Base-by-base conservation (phyloP, 257 asterid species). In the Ligustrum vulgare region DNA sequence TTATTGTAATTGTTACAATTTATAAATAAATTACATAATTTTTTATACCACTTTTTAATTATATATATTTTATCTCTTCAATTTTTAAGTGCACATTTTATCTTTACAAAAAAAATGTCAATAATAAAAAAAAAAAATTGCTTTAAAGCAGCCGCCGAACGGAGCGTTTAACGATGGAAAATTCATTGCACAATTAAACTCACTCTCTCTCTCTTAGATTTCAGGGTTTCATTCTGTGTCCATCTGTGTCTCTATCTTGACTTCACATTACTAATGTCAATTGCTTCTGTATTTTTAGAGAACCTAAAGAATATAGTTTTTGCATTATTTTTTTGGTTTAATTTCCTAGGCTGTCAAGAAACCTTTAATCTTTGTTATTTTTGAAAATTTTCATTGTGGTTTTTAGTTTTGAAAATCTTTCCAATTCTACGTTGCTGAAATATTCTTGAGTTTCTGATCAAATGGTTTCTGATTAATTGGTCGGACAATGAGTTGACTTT, bases 401-500 rank as follows among this genome's bases (percentile, higher is more conserved):
- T 45, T 13, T 13, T 1, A 6, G 1, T 28, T 22, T 25, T 15
- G 2, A 51, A 12, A 68, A 75, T 16, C 33, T 47, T 34, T 51
- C 62, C 63, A 67, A 49, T 4, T 67, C 72, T 20, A 64, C 56
- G 31, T 65, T 45, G 45, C 28, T 43, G 35, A 2, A 47, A 66
- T 71, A 62, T 62, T 43, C 65, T 58, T 43, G 69, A 68, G 31
- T 63, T 72, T 43, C 39, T 36, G 80, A 69, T 73, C 70, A 69
- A 49, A 58, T 54, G 31, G 74, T 70, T 47, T 16, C 77, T 39
- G 68, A 67, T 81, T 70, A 82, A 71, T 71, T 20, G 72, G 83
- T 80, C 74, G 73, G 75, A 47, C 79, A 45, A 4, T 5, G 63
- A 79, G 89, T 84, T 83, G 89, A 82, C 87, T 74, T 87, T 75